Percentiles rank a stretch among this genome's conserved stretches.
phyloP scores from a whole-genome alignment of 2,329 filamentous ascomycete genomes.

The Colletotrichum cordylinicola region DNA sequence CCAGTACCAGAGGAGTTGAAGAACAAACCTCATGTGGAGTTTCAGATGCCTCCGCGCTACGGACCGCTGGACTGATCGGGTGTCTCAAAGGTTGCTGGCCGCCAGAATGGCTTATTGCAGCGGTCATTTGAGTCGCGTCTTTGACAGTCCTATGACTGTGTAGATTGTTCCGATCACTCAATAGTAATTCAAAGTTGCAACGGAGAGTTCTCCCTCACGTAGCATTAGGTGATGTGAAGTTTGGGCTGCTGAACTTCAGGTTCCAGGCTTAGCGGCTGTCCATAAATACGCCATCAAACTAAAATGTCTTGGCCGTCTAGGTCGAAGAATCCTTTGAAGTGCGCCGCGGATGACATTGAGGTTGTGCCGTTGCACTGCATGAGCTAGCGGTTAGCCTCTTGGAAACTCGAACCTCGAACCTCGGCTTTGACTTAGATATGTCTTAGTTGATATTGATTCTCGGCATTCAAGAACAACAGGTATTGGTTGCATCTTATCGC shows the following conservation, averaged over 20 bases:
- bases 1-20: neutral
- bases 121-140: neutral
- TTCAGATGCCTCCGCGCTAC: neutral
- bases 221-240: rapidly evolving
- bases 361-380: neutral
- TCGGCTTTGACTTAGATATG: neutral
- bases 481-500: neutral
- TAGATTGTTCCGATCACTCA: rapidly evolving
- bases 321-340: neutral
- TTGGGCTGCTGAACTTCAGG: rapidly evolving
- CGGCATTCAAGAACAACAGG: neutral
- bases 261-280: neutral
- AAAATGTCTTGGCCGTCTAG: neutral
- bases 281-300: rapidly evolving
- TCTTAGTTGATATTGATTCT: neutral
- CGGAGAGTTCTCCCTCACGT: rapidly evolving
- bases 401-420: neutral
- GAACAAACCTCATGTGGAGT: conserved; percentile 4
- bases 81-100: rapidly evolving
- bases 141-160: rapidly evolving
- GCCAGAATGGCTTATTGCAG: neutral
- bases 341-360: neutral
- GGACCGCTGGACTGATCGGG: neutral
- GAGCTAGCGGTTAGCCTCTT: neutral
- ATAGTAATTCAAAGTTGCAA: rapidly evolving